Evolutionary conservation across 1,284 basidiomycete species (phyloP).

Genomic region (Erythrobasidium hasegawianum): DNA sequence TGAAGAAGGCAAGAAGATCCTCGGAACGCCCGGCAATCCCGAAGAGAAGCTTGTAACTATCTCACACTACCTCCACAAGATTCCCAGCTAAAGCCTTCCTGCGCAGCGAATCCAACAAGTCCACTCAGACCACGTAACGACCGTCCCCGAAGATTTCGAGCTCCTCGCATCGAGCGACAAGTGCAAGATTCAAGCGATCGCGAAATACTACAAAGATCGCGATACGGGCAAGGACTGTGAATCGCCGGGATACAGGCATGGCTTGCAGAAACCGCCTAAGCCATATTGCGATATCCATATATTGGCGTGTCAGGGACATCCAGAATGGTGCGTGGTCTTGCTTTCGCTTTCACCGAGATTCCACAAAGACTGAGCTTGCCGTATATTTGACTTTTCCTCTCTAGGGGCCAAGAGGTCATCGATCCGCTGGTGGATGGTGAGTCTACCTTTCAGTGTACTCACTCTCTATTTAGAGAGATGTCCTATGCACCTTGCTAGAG

Average conservation of each 20-base stretch:
- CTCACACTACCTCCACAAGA: constrained; percentile 18
- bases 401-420: constrained; percentile 27
- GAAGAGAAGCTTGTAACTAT: constrained; percentile 34
- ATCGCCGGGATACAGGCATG: constrained; percentile 41
- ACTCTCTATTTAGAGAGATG: too few species aligned
- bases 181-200: constrained; percentile 41
- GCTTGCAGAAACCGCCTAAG: constrained; percentile 35
- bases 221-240: constrained; percentile 30
- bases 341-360: not conserved
- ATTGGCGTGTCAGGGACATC: constrained; percentile 43
- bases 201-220: constrained; percentile 38
- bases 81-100: too few species aligned
- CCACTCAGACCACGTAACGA: constrained; percentile 41
- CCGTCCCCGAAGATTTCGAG: constrained; percentile 39
- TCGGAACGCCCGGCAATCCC: constrained; percentile 13
- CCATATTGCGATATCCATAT: constrained; percentile 42
- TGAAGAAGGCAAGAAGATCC: constrained; percentile 23
- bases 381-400: too few species aligned
- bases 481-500: too few species aligned
- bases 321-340: constrained; percentile 39
- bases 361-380: not conserved
- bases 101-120: constrained; percentile 42
- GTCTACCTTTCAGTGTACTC: too few species aligned
- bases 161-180: constrained; percentile 41
- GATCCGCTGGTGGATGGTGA: constrained; percentile 31